Evolutionary conservation across 768 basidiomycete species (phyloP), one percentile per base, ranked within the genome.

Genomic region (Suillus occidentalis): DNA sequence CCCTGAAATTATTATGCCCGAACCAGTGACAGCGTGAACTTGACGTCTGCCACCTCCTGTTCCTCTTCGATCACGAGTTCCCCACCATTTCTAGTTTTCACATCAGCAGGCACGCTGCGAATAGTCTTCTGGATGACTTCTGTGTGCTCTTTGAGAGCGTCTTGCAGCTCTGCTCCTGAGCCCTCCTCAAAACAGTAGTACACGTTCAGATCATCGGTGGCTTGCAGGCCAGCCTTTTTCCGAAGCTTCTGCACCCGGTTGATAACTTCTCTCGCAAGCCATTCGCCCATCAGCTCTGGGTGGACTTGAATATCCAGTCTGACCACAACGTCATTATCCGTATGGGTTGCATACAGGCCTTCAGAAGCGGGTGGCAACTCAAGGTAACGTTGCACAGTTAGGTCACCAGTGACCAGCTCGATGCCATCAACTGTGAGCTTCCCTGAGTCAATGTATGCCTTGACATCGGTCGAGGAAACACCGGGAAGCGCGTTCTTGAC

Each of bases 171-270:
- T 25, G 79, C 79, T 13, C 90, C 89, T 10, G 81, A 70, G 31
- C 87, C 91, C 16, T 85, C 84, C 71, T 90, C 88, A 74, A 97
- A 92, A 64, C 78, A 78, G 79, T 95, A 95, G 78, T 89, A 96
- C 47, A 97, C 85, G 61, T 92, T 84, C 36, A 98, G 88, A 73
- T 97, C 94, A 73, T 99, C 97, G 8, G 95, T 95, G 22, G 97
- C 90, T 77, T 95, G 94, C 68, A 99, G 82, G 16, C 95, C 95
- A 1, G 95, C 95, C 77, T 95, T 94, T 81, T 99, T 99, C 70
- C 97, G 85, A 66, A 98, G 81, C 75, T 93, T 94, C 80, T 99
- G 97, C 50, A 98, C 89, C 62, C 96, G 90, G 69, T 95, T 97
- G 67, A 91, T 90, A 68, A 98, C 77, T 76, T 97, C 94, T 53